phyloP scores from a whole-genome alignment of 495 filamentous ascomycete genomes.

The Penicillium crystallinum region DNA sequence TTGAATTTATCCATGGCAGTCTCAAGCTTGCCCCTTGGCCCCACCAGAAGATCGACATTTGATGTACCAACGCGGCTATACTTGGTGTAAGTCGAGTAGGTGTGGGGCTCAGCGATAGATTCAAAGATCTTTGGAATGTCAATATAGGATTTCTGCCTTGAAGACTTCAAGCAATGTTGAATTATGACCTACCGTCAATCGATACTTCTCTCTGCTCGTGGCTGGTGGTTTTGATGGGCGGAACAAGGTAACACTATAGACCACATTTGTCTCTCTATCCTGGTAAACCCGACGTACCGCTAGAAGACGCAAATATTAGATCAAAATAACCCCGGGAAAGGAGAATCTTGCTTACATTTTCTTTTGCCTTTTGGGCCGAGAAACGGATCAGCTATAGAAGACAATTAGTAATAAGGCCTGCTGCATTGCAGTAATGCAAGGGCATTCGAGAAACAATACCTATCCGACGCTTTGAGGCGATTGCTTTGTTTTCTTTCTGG shows the following conservation, averaged over 20 bases:
- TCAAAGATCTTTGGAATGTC: conserved; percentile 46
- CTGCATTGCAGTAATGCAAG: neutral
- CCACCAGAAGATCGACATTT: conserved; percentile 26
- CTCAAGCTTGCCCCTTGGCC: conserved; percentile 23
- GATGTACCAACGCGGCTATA: conserved; percentile 29
- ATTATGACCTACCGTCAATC: conserved; percentile 23
- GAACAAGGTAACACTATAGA: conserved; percentile 17
- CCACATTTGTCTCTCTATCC: conserved; percentile 6
- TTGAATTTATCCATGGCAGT: conserved; percentile 44
- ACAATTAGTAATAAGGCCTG: neutral
- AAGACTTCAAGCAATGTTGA: neutral
- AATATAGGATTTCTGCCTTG: neutral
- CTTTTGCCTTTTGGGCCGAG: neutral
- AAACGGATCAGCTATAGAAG: conserved; percentile 1
- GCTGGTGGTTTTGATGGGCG: conserved; percentile 5
- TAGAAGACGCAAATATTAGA: conserved; percentile 1
- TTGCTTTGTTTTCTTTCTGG: conserved; percentile 2
- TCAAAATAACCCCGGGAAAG: neutral
- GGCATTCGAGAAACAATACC: neutral
- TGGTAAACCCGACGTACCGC: conserved; percentile 24
- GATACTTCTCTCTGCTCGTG: conserved; percentile 7
- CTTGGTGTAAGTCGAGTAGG: conserved; percentile 39
- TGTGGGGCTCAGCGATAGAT: conserved; percentile 38
- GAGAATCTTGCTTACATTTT: neutral
- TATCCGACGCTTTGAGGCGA: conserved; percentile 18